Conservation (phyloP, 2,329 filamentous ascomycete species). For the Scorias spongiosa region DNA sequence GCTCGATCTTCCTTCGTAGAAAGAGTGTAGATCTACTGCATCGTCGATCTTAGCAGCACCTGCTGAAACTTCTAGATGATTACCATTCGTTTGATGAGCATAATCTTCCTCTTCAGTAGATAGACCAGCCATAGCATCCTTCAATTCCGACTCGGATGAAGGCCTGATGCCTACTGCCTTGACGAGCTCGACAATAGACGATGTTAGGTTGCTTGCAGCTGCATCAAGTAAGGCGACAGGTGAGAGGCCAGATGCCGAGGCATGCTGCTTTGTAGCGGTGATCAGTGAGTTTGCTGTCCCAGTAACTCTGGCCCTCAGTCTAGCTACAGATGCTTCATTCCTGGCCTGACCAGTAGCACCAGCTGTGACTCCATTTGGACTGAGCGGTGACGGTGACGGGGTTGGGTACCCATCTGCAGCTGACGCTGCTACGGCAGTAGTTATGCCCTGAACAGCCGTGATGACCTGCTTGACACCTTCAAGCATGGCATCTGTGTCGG, state of each 20-base stretch:
- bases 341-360: background rate
- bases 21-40: background rate
- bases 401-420: slow-evolving; percentile 24
- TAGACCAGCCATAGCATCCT: background rate
- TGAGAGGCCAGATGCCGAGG: slow-evolving; percentile 64
- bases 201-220: slow-evolving; percentile 76
- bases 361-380: slow-evolving; percentile 2
- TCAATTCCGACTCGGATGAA: background rate
- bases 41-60: background rate
- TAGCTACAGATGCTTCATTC: slow-evolving; percentile 17
- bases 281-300: slow-evolving; percentile 91
- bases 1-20: background rate
- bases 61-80: background rate
- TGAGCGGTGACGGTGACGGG: slow-evolving; percentile 15
- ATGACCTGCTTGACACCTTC: slow-evolving; percentile 81
- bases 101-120: background rate
- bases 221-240: slow-evolving; percentile 90
- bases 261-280: slow-evolving; percentile 86
- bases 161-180: slow-evolving; percentile 58
- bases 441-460: slow-evolving; percentile 67
- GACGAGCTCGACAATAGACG: slow-evolving; percentile 72
- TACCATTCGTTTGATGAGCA: background rate
- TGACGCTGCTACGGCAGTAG: slow-evolving; percentile 47
- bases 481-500: slow-evolving; percentile 60
- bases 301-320: slow-evolving; percentile 66